Evolutionary conservation across 768 basidiomycete genomes (phyloP), one percentile per base, ranked within the genome.

Genomic region (Rhizopogon rudus): DNA sequence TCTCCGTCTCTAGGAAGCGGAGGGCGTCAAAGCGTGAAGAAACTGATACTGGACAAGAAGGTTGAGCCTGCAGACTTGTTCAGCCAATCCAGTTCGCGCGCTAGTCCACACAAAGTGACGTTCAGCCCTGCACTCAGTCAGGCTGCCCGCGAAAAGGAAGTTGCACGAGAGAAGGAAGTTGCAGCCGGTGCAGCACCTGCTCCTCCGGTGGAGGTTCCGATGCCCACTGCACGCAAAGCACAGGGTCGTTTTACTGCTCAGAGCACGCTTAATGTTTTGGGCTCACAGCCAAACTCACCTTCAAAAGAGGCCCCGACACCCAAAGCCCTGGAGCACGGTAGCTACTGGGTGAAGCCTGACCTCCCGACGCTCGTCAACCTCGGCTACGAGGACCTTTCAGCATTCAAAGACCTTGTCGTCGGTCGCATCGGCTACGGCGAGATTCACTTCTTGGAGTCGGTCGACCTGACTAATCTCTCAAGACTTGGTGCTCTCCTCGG

Each of bases 391-490:
- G 83, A 92, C 53, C 75, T 98, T 25, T 81, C 82, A 6, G 73
- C 84, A 16, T 86, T 94, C 64, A 73, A 81, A 54, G 84, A 84
- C 59, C 83, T 99, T 61, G 78, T 87, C 20, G 93, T 97, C 43
- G 93, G 94, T 8, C 87, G 96, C n/a, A 81, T 86, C 53, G 93
- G 94, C 37, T 96, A 86, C 63, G 97, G 97, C 33, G 81, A 93
- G 69, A 87, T 98, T 59, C 73, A 81, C 68, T 81, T 96, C 86
- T 75, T 81, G 69, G 77, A 91, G 73, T 76, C 88, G 59, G 84
- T 91, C 35, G 93, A 98, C 66, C 81, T 99, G 55, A 97, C 94
- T 25, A 86, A 87, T 22, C 75, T 96, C 46, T 75, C 84, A 14
- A 87, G 86, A 65, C 79, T 98, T 40, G 82, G 84, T 6, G 84